Evolutionary conservation across 805 yeast species (phyloP), one percentile per base, ranked within the genome.

Genomic region (Wickerhamiella allomyrinae): DNA sequence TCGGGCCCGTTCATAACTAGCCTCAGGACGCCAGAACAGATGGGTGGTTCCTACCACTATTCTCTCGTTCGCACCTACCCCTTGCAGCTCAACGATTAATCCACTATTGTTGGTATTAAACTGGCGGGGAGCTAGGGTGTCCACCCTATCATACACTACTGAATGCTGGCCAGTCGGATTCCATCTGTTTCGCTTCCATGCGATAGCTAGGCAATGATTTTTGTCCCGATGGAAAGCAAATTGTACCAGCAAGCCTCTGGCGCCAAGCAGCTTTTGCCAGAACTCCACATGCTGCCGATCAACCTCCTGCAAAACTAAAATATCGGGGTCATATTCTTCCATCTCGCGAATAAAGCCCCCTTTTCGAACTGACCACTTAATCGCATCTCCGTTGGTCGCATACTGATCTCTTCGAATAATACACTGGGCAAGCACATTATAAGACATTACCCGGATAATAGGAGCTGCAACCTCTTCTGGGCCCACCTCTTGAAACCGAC

Each of bases 11-110:
- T 86, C 96, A 58, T 69, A 85, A 0, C 94, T 80, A 0, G 95
- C 96, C 60, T 77, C 78, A 7, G 96, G 96, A 60, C 86, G 96
- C 97, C 97, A 89, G 55, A 80, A 87, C 45, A 89, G 58, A 62
- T 89, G 97, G 0, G 95, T 82, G 0, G 95, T 89, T 2, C 94
- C 95, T 2, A 87, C 62, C 2, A 82, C 55, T 2, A 86, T 50
- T 64, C 62, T 45, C 55, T 55, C 2, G 49, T 53, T 17, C 4
- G 21, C 19, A 14, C n/a, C 29, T 7, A 14, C 23, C 11, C 13
- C 13, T 3, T 24, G 5, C 33, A 15, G 19, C 33, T 8, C 20
- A n/a, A 86, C 60, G 7, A 75, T 54, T 39, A 83, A 50, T 0
- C 85, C 95, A 22, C 77, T 77, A 50, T 85, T 85, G 40, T 69